These are phyloP conservation scores for Dentipellis fragilis DNA, from an alignment of 768 basidiomycete genomes.

Conservation along the genomic window DNA sequence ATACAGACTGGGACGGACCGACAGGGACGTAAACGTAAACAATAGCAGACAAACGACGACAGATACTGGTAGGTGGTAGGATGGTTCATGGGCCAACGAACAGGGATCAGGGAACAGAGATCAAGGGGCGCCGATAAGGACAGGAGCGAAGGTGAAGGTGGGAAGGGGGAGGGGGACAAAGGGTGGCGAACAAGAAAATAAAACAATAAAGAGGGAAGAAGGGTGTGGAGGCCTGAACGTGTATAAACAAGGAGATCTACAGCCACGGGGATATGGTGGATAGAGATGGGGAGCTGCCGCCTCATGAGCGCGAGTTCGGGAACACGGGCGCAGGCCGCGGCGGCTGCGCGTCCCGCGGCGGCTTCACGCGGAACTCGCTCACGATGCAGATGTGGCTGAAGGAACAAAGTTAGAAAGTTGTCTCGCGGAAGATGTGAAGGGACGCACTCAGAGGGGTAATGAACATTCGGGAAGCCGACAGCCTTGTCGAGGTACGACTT, in stretches of 20 bases:
- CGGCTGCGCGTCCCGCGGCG: slow-evolving; percentile 39
- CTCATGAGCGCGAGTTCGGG: slow-evolving; percentile 26
- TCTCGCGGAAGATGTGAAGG: slow-evolving; percentile 4
- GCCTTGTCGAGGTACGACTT: slow-evolving; percentile 74
- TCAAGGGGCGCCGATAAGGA: not conserved
- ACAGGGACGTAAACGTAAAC: slow-evolving; percentile 17
- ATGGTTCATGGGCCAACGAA: not conserved
- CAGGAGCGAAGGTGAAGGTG: slow-evolving; percentile 1
- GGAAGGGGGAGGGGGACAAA: slow-evolving; percentile 9
- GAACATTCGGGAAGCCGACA: slow-evolving; percentile 94
- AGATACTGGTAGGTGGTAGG: slow-evolving; percentile 4
- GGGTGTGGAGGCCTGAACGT: not conserved
- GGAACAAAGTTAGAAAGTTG: slow-evolving; percentile 11
- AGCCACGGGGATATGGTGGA: not conserved
- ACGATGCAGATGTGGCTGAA: slow-evolving; percentile 63
- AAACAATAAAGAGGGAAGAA: slow-evolving; percentile 4
- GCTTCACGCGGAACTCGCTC: slow-evolving; percentile 72
- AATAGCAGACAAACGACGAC: slow-evolving; percentile 16
- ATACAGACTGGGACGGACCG: slow-evolving; percentile 26
- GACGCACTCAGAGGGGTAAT: slow-evolving; percentile 94
- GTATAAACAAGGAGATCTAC: slow-evolving; percentile 10
- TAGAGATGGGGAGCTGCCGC: slow-evolving; percentile 7
- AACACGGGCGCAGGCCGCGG: slow-evolving; percentile 30
- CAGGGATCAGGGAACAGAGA: not conserved
- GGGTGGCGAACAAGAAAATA: slow-evolving; percentile 3